Evolutionary conservation across 345 rosid species (phyloP), one percentile per base, ranked within the genome.

Genomic region (Citrus reticulata): DNA sequence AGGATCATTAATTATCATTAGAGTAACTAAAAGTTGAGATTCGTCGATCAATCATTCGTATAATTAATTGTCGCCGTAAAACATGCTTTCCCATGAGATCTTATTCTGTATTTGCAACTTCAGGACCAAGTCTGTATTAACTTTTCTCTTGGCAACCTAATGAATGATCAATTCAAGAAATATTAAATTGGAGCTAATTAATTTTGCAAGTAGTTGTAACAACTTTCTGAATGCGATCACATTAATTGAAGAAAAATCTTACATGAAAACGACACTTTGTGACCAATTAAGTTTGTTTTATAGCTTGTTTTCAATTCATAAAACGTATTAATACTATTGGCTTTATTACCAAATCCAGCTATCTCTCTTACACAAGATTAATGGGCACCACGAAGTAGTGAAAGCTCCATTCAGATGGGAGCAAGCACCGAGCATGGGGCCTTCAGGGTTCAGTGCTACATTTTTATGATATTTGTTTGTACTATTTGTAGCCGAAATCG

Each of bases 401-500:
- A 42, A 61, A 39, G 59, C 58, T 39, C n/a, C 22, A 19, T 27
- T n/a, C 69, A 61, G 29, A 74, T 25, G 59, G 68, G 40, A 42
- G 11, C 69, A 46, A 46, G 51, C 16, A 11, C 11, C 42, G 2
- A 39, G 51, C 51, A 42, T 42, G 14, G 51, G 51, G 17, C 51
- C 17, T 46, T 46, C 51, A 13, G 3, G 13, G 51, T 11, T 46
- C 51, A 46, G 4, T 46, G 51, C 17, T 13, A 11, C 51, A 46
- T 27, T 7, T 19, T 9, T 35, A 35, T n/a, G 22, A 54, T 8
- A 57, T 27, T 39, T 25, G 27, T 20, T 62, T 62, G 77, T 58
- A 61, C 27, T 42, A 40, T 62, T 74, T 62, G 39, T 9, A 42
- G 77, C 77, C 68, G 68, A 73, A 73, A 73, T 37, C 27, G 37